A percentile compares a stretch with the other conserved stretches of the same genome.
phyloP scores from a whole-genome alignment of 768 basidiomycete genomes.

The Lentinula raphanica region DNA sequence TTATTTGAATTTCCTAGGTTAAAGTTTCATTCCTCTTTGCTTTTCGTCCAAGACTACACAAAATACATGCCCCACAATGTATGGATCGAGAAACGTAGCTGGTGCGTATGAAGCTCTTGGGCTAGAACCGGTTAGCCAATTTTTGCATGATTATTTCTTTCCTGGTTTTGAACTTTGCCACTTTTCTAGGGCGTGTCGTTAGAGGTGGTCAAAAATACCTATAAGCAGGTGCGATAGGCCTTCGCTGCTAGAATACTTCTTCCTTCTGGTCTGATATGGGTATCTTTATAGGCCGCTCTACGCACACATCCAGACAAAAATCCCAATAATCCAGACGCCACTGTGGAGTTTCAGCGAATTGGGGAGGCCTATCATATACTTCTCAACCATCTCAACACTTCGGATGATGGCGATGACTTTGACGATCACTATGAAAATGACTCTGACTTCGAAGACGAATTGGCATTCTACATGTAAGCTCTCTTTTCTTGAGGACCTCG shows the following conservation, averaged over 20 bases:
- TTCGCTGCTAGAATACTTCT: not conserved
- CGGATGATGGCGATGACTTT: constrained; percentile 12
- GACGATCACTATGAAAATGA: constrained; percentile 20
- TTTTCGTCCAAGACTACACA: no score
- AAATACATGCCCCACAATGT: not conserved
- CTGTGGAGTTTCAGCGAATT: constrained; percentile 62
- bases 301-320: constrained; percentile 78
- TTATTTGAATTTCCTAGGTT: not conserved
- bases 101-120: constrained; percentile 43
- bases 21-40: no score
- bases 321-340: constrained; percentile 57
- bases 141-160: not conserved
- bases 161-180: constrained; percentile 9
- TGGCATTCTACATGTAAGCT: constrained; percentile 44
- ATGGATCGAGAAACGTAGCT: constrained; percentile 1
- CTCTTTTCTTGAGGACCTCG: not conserved
- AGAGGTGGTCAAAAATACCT: constrained; percentile 61
- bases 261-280: not conserved
- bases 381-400: constrained; percentile 45
- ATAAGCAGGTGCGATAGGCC: constrained; percentile 51
- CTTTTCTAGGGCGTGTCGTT: constrained; percentile 48
- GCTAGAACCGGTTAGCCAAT: constrained; percentile 42
- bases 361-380: constrained; percentile 65
- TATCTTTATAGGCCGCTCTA: constrained; percentile 48
- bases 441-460: constrained; percentile 29